Base-by-base conservation (phyloP, 306 rosid species). In the Dryas alaskensis region DNA sequence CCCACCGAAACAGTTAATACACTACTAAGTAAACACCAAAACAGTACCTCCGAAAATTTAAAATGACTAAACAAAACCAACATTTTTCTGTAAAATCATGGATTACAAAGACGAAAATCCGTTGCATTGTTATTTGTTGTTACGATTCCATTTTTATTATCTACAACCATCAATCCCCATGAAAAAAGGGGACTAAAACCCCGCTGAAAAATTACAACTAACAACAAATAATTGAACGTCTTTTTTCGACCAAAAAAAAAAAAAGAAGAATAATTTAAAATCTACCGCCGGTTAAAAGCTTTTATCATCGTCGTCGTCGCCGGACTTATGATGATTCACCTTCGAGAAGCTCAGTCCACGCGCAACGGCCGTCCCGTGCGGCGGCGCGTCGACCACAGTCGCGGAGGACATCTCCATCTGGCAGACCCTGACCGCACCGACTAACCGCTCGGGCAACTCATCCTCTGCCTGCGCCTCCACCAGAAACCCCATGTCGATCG, bases 341-440 rank as follows among this genome's bases (percentile, higher is more conserved):
- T 87, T 90, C 7, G 85, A 76, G 67, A 72, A 68, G 3, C 84
- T 81, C 52, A 63, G 8, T 13, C 88, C 90, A 31, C 89, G 94
- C 17, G 78, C 81, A n/a, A 65, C 12, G 2, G 39, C 42, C 22
- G 83, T 85, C 3, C 71, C 60, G 51, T 75, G 68, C 1, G 44
- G 6, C 7, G 57, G 52, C n/a, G 81, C 89, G 60, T 93, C 93
- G 4, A 87, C 82, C 2, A 84, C 74, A 0, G 83, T 79, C 4
- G 93, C 90, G 6, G 97, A 84, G 10, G 86, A 76, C 97, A 93
- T 93, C 72, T 93, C 92, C 89, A 93, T 91, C 86, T 93, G 96
- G 77, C 87, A 86, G 37, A 93, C 85, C 89, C 98, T 84, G 48
- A 93, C 87, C 0, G 97, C 96, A 4, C 98, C 98, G 13, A 91